These are phyloP conservation scores for Trifolium pratense DNA, from an alignment of 306 rosid species.

Conservation along the genomic window DNA sequence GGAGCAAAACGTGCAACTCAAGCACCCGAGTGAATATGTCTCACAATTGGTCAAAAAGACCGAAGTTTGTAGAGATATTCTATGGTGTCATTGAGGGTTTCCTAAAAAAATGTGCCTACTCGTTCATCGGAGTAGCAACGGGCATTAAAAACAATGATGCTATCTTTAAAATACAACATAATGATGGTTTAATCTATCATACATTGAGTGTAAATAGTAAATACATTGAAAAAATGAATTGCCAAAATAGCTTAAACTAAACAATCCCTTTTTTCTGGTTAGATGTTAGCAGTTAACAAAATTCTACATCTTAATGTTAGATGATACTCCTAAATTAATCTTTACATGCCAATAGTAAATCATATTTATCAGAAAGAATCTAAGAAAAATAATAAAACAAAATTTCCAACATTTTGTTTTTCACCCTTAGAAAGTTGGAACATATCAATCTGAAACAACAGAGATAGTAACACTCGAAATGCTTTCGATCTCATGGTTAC, in stretches of 20 bases:
- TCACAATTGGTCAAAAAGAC: background rate
- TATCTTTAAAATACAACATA: background rate
- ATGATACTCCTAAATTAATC: conserved; percentile 32
- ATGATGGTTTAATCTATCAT: background rate
- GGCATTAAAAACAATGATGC: background rate
- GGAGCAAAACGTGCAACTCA: background rate
- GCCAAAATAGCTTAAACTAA: conserved; percentile 1
- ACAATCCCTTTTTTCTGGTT: conserved; percentile 2
- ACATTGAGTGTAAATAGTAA: background rate
- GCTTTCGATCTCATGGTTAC: conserved; percentile 53
- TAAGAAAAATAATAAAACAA: conserved; percentile 44
- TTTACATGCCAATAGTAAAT: conserved; percentile 33
- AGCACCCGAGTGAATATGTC: background rate
- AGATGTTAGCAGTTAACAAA: conserved; percentile 23
- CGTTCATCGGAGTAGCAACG: background rate
- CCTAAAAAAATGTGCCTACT: background rate
- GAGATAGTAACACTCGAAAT: conserved; percentile 71
- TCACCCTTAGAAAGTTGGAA: conserved; percentile 3
- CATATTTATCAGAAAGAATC: conserved; percentile 41
- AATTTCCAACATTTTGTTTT: conserved; percentile 37
- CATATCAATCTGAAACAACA: conserved; percentile 61
- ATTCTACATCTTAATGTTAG: conserved; percentile 37
- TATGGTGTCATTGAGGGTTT: no score
- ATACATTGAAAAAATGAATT: background rate
- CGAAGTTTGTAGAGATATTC: background rate